Conservation (phyloP, 495 filamentous ascomycete species). For the Penicillium psychrofluorescens region DNA sequence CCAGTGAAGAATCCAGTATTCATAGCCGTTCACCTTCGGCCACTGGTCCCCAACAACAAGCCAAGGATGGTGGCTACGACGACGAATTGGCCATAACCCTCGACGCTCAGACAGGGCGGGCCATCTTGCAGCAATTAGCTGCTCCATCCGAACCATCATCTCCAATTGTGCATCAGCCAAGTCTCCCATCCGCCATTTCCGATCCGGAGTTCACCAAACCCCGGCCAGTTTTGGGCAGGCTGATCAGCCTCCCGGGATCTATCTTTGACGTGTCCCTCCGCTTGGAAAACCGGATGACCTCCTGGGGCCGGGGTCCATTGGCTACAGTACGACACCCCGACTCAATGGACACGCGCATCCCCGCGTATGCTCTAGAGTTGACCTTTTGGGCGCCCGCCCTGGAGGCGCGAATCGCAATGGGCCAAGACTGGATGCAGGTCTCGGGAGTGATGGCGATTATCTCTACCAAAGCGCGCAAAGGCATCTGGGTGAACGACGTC, state of each 20-base stretch:
- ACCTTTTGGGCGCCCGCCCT: slow-evolving; percentile 62
- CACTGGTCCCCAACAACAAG: neutral
- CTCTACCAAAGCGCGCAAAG: slow-evolving; percentile 60
- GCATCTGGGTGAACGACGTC: slow-evolving; percentile 66
- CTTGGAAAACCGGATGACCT: slow-evolving; percentile 56
- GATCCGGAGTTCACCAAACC: slow-evolving; percentile 24
- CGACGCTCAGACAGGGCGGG: slow-evolving; percentile 35
- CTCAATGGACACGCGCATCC: slow-evolving; percentile 57
- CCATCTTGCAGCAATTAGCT: slow-evolving; percentile 20
- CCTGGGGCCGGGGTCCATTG: slow-evolving; percentile 62
- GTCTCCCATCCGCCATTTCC: slow-evolving; percentile 1
- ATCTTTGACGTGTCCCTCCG: slow-evolving; percentile 49
- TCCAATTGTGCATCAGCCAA: slow-evolving; percentile 13
- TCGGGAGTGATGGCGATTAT: slow-evolving; percentile 55
- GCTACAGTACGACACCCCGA: slow-evolving; percentile 58
- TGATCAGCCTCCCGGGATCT: slow-evolving; percentile 37
- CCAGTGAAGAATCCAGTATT: slow-evolving; percentile 34
- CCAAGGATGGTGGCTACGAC: slow-evolving; percentile 11
- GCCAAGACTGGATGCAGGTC: slow-evolving; percentile 51
- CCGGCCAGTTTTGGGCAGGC: slow-evolving; percentile 34
- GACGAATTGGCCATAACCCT: slow-evolving; percentile 34
- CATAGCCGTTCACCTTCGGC: slow-evolving; percentile 3
- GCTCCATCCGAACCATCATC: slow-evolving; percentile 12
- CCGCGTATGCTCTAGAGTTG: slow-evolving; percentile 74
- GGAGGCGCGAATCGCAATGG: slow-evolving; percentile 43